Conservation (phyloP, 345 rosid genomes). For the Populus ilicifolia region DNA sequence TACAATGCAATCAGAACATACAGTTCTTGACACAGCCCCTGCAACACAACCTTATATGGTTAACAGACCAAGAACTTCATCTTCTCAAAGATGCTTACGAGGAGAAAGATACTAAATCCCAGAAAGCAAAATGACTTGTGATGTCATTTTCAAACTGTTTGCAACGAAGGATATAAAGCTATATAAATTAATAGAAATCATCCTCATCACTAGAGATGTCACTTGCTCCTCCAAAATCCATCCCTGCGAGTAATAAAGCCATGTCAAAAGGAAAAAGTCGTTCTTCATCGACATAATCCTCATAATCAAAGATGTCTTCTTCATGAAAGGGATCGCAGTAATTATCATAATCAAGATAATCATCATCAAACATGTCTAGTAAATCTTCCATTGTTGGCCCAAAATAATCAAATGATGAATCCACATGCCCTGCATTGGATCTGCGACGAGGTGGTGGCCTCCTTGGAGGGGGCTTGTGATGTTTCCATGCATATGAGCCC, state of each 20-base stretch:
- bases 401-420: slow-evolving; percentile 38
- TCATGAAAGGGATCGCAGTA: not conserved
- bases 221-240: slow-evolving; percentile 38
- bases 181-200: slow-evolving; percentile 16
- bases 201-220: slow-evolving; percentile 49
- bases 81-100: too few relatives aligned
- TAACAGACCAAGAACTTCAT: too few relatives aligned
- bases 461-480: slow-evolving; percentile 64
- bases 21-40: too few relatives aligned
- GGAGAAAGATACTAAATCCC: not conserved
- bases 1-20: too few relatives aligned
- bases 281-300: slow-evolving; percentile 3
- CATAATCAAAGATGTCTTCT: not conserved
- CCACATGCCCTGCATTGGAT: slow-evolving; percentile 35
- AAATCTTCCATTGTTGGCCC: slow-evolving; percentile 46
- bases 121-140: not conserved
- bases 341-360: slow-evolving; percentile 17
- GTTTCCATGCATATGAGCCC: slow-evolving; percentile 70
- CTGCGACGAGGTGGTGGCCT: slow-evolving; percentile 31
- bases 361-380: slow-evolving; percentile 39
- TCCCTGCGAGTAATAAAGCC: slow-evolving; percentile 41
- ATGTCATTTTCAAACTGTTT: not conserved
- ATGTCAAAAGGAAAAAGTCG: slow-evolving; percentile 45
- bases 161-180: not conserved
- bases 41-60: too few relatives aligned